Evolutionary conservation across 2,329 filamentous ascomycete genomes (phyloP).

Genomic region (Fusarium sp.): DNA sequence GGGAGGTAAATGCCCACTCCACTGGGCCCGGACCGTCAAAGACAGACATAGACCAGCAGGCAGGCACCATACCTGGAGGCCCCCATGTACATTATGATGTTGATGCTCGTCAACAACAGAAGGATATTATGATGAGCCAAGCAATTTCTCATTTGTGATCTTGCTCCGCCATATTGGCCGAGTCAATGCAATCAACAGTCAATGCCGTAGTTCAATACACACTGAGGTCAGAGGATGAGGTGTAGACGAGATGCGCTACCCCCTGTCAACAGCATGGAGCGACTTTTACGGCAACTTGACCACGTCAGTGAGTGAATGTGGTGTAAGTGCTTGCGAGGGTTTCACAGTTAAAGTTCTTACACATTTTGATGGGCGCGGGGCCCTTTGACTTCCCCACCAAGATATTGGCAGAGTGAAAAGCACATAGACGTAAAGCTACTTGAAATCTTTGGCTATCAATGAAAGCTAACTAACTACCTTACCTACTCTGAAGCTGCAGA

Average conservation of each 20-base stretch:
- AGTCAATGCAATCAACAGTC: slow-evolving; percentile 21
- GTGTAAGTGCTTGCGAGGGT: slow-evolving; percentile 28
- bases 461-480: neutral
- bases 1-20: slow-evolving; percentile 32
- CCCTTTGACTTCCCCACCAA: slow-evolving; percentile 2
- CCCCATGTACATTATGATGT: slow-evolving; percentile 34
- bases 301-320: slow-evolving; percentile 32
- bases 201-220: slow-evolving; percentile 32
- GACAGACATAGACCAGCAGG: slow-evolving; percentile 16
- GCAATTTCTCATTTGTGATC: slow-evolving; percentile 7
- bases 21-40: slow-evolving; percentile 27
- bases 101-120: slow-evolving; percentile 25
- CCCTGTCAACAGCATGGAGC: slow-evolving; percentile 25
- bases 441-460: slow-evolving; percentile 11
- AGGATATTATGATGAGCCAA: slow-evolving; percentile 32
- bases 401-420: neutral
- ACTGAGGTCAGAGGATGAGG: slow-evolving; percentile 41
- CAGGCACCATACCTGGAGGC: slow-evolving; percentile 15
- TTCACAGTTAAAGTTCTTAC: slow-evolving; percentile 28
- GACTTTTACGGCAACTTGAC: slow-evolving; percentile 25
- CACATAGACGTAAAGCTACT: neutral
- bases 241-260: slow-evolving; percentile 21
- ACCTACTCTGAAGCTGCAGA: slow-evolving; percentile 2
- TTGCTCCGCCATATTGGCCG: slow-evolving; percentile 3
- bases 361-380: neutral